Percentiles rank a stretch among this genome's conserved stretches.
phyloP scores from a whole-genome alignment of 495 filamentous ascomycete genomes.

The Pseudotulostoma volvatum region DNA sequence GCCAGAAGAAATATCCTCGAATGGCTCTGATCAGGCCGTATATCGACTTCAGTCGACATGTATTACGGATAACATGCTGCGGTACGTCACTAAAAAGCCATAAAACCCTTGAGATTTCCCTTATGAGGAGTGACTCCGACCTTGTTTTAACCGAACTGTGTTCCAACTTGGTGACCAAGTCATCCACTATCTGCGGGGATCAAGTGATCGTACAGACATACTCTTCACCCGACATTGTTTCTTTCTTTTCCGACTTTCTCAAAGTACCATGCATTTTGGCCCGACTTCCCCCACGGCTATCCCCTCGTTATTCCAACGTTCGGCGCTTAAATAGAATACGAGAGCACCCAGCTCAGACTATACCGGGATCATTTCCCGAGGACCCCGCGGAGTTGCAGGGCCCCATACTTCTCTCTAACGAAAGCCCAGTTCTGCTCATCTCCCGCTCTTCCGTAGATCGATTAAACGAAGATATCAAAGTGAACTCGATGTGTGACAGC shows the following conservation, averaged over 20 bases:
- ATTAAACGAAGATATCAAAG: conserved; percentile 54
- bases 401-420: conserved; percentile 75
- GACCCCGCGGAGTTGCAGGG: conserved; percentile 9
- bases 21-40: conserved; percentile 66
- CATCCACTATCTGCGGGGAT: conserved; percentile 67
- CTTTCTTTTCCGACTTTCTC: conserved; percentile 57
- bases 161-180: conserved; percentile 14
- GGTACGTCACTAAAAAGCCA: conserved; percentile 8
- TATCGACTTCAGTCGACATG: conserved; percentile 45
- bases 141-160: conserved; percentile 29
- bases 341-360: conserved; percentile 16
- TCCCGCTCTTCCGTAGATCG: conserved; percentile 61
- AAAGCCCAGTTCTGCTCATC: conserved; percentile 78
- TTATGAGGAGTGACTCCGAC: conserved; percentile 42
- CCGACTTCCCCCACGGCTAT: conserved; percentile 48
- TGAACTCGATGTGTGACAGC: conserved; percentile 22
- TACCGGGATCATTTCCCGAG: conserved; percentile 40
- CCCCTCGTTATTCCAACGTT: conserved; percentile 44
- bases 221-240: conserved; percentile 39
- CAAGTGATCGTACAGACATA: conserved; percentile 53
- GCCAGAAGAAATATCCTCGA: conserved; percentile 63
- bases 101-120: conserved; percentile 31
- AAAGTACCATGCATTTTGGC: conserved; percentile 67
- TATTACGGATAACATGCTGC: conserved; percentile 34
- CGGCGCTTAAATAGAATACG: conserved; percentile 1